phyloP scores from a whole-genome alignment of 192 early-diverging fungal genomes.

The Paraglomus brasilianum region DNA sequence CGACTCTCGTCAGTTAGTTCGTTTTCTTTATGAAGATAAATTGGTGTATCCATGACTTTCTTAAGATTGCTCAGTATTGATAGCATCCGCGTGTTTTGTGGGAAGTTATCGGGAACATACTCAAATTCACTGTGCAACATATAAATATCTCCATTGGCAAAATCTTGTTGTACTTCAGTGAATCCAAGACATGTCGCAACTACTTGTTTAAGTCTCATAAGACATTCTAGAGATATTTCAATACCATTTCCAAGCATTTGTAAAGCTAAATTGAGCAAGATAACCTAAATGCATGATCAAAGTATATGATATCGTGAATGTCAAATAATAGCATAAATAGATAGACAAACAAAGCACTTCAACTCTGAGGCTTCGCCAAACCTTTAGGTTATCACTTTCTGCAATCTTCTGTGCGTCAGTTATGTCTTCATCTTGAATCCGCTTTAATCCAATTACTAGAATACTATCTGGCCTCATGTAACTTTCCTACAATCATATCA shows the following conservation, averaged over 20 bases:
- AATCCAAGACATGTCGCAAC: conserved; percentile 54
- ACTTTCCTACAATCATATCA: conserved; percentile 19
- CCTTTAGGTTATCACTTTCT: conserved; percentile 42
- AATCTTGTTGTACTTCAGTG: conserved; percentile 42
- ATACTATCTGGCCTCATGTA: conserved; percentile 31
- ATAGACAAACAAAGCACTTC: not conserved
- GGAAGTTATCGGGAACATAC: conserved; percentile 37
- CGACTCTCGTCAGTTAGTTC: not conserved
- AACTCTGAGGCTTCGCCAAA: conserved; percentile 5
- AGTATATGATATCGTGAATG: not conserved
- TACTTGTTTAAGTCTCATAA: conserved; percentile 49
- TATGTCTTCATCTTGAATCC: not conserved
- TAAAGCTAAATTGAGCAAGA: conserved; percentile 48
- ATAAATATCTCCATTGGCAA: conserved; percentile 36
- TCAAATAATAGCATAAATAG: not conserved
- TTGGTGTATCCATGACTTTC: conserved; percentile 44
- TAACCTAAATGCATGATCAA: not conserved
- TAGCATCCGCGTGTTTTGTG: conserved; percentile 38
- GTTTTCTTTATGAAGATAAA: conserved; percentile 23
- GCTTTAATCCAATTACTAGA: conserved; percentile 26
- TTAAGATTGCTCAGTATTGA: conserved; percentile 41
- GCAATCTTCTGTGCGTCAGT: conserved; percentile 29
- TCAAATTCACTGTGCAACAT: conserved; percentile 45
- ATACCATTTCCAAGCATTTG: conserved; percentile 58
- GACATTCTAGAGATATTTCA: conserved; percentile 42